Conservation (phyloP, 1,284 basidiomycete species). For the Irpex sp. region DNA sequence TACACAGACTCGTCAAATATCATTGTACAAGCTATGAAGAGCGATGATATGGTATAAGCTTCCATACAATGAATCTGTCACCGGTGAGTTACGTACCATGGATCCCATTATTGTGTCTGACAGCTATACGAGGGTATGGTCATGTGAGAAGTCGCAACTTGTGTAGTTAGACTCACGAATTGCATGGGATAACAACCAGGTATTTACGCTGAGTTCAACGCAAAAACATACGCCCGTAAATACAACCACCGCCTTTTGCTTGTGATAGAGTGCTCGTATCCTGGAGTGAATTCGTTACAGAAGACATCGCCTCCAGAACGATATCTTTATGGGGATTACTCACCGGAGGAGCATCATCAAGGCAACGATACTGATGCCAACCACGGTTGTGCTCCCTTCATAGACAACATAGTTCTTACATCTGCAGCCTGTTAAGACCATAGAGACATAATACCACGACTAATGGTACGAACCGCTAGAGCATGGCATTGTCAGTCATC, state of each 20-base stretch:
- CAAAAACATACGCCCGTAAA: conserved; percentile 35
- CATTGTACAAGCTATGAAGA: conserved; percentile 46
- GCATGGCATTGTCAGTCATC: neutral
- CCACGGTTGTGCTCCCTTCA: conserved; percentile 46
- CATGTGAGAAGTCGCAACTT: conserved; percentile 19
- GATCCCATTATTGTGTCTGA: conserved; percentile 23
- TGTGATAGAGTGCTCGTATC: conserved; percentile 43
- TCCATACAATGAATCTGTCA: neutral
- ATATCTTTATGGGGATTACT: conserved; percentile 6
- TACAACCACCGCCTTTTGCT: conserved; percentile 31
- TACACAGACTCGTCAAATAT: conserved; percentile 42
- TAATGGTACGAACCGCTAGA: conserved; percentile 13
- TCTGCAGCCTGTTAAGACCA: conserved; percentile 21
- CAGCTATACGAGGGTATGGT: conserved; percentile 9
- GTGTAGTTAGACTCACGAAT: neutral
- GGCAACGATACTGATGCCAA: conserved; percentile 44
- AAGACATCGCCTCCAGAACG: too few species aligned
- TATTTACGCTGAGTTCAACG: conserved; percentile 40
- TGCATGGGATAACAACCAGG: conserved; percentile 34
- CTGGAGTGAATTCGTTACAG: conserved; percentile 19
- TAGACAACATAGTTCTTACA: conserved; percentile 46
- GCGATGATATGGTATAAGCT: neutral
- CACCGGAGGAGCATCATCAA: conserved; percentile 56
- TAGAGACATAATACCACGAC: neutral
- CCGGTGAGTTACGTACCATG: conserved; percentile 22